phyloP scores from a whole-genome alignment of 768 basidiomycete genomes.

The Termitomyces sp. region DNA sequence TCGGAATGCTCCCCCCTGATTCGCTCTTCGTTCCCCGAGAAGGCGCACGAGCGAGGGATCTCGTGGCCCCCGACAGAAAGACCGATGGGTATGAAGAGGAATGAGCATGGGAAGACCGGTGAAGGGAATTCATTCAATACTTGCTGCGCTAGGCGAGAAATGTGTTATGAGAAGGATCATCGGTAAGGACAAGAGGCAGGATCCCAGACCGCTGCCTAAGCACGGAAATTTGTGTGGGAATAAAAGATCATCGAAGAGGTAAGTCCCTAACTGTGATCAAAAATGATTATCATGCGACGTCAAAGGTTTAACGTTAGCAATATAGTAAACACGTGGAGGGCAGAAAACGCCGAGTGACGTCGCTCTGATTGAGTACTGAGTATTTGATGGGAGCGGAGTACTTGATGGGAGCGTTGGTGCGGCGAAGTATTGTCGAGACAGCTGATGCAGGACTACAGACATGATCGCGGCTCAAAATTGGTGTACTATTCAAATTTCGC shows the following conservation, averaged over 20 bases:
- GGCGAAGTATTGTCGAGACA: neutral
- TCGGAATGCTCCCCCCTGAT: neutral
- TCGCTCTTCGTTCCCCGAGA: neutral
- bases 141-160: too few species aligned
- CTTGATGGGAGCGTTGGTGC: too few species aligned
- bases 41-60: neutral
- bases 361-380: neutral
- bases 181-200: neutral
- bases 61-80: neutral
- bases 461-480: too few species aligned
- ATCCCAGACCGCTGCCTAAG: neutral
- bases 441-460: too few species aligned
- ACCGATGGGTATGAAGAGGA: slow-evolving; percentile 9
- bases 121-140: neutral
- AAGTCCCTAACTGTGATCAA: neutral
- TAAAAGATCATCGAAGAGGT: neutral
- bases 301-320: too few species aligned
- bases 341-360: neutral
- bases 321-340: neutral
- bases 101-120: neutral
- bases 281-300: neutral
- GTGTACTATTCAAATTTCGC: neutral
- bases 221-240: neutral
- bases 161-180: neutral
- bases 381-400: neutral